Percentiles rank a stretch among this genome's conserved stretches.
Conservation (phyloP, 306 rosid genomes). For the Trifolium pratense region DNA sequence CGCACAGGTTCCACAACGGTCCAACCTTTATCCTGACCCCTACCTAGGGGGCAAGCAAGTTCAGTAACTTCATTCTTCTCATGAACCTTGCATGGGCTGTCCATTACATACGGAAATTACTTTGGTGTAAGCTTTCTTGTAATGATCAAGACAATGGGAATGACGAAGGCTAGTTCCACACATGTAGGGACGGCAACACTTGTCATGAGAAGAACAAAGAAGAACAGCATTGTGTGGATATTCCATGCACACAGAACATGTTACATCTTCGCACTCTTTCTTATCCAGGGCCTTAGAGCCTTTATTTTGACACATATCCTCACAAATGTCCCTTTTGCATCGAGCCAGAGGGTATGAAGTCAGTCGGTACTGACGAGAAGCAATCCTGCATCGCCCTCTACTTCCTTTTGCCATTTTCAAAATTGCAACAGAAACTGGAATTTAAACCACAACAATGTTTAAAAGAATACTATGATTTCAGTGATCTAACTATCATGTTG, state of each 20-base stretch:
- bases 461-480: conserved; percentile 27
- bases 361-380: conserved; percentile 69
- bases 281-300: conserved; percentile 66
- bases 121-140: conserved; percentile 92
- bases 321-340: conserved; percentile 57
- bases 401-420: conserved; percentile 83
- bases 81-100: conserved; percentile 51
- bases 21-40: conserved; percentile 99
- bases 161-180: conserved; percentile 93
- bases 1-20: conserved; percentile 95
- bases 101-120: conserved; percentile 52
- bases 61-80: conserved; percentile 72
- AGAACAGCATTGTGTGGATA: conserved; percentile 98
- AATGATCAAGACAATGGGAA: conserved; percentile 98
- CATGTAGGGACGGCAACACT: conserved; percentile 97
- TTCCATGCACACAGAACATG: conserved; percentile 98
- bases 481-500: background rate
- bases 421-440: conserved; percentile 53
- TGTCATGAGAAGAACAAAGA: conserved; percentile 94
- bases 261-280: conserved; percentile 83
- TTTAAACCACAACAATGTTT: conserved; percentile 24
- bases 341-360: conserved; percentile 67
- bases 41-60: conserved; percentile 95
- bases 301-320: conserved; percentile 68
- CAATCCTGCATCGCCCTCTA: conserved; percentile 72